A percentile compares a stretch with the other conserved stretches of the same genome.
Conservation (phyloP, 306 rosid species). For the Sicyos baderoa region DNA sequence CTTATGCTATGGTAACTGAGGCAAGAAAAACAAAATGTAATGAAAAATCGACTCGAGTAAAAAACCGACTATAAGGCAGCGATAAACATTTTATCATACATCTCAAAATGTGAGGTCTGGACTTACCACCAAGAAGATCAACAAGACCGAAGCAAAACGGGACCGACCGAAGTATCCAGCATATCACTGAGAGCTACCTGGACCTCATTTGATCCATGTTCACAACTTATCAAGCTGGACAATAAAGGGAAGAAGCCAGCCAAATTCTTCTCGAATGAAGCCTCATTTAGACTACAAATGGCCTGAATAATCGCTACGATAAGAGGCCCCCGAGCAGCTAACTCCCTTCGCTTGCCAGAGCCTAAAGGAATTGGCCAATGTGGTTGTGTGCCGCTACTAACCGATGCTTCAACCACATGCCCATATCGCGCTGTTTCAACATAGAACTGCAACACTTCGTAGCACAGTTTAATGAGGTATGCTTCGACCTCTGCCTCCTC, state of each 20-base stretch:
- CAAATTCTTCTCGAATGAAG: conserved; percentile 67
- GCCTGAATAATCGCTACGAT: conserved; percentile 88
- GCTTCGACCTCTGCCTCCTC: conserved; percentile 64
- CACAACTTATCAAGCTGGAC: conserved; percentile 75
- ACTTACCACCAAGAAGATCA: conserved; percentile 31
- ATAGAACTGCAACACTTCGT: conserved; percentile 66
- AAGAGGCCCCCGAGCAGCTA: conserved; percentile 86
- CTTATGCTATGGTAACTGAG: conserved; percentile 19
- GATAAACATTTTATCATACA: conserved; percentile 44
- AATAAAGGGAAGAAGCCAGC: conserved; percentile 69
- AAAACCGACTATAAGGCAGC: conserved; percentile 28
- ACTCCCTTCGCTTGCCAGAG: conserved; percentile 74
- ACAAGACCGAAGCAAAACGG: conserved; percentile 66
- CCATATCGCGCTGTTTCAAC: conserved; percentile 51
- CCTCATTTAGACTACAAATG: conserved; percentile 59
- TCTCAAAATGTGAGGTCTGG: conserved; percentile 32
- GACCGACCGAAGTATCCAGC: conserved; percentile 79
- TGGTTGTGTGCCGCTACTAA: conserved; percentile 28
- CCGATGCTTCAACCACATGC: conserved; percentile 44
- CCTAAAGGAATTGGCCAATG: conserved; percentile 82
- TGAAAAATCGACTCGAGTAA: background rate
- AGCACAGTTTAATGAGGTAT: conserved; percentile 58
- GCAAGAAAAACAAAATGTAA: conserved; percentile 19
- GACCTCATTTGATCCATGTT: conserved; percentile 88
- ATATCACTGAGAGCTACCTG: conserved; percentile 83